phyloP scores from a whole-genome alignment of 2,329 filamentous ascomycete species.

The Neonectria faginata region DNA sequence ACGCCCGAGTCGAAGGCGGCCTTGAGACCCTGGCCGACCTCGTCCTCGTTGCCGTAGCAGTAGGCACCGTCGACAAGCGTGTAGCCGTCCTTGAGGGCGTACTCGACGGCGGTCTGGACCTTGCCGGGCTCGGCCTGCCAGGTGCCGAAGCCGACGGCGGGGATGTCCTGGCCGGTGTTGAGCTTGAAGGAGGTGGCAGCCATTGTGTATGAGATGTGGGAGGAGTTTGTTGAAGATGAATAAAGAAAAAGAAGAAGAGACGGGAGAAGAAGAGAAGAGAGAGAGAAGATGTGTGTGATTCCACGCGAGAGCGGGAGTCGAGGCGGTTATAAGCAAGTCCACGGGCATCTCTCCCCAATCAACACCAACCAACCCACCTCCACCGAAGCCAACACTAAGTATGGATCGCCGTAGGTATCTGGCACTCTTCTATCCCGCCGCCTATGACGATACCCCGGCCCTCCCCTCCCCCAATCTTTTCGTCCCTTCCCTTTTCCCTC shows the following conservation, averaged over 20 bases:
- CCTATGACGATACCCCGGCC: not conserved
- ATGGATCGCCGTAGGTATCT: not conserved
- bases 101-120: slow-evolving; percentile 68
- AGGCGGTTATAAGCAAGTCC: slow-evolving; percentile 29
- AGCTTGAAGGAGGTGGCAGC: slow-evolving; percentile 69
- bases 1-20: slow-evolving; percentile 77
- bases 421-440: not conserved
- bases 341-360: slow-evolving; percentile 11
- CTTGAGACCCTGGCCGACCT: slow-evolving; percentile 82
- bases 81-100: slow-evolving; percentile 69
- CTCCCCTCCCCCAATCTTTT: slow-evolving; percentile 18
- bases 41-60: slow-evolving; percentile 84
- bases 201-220: slow-evolving; percentile 53
- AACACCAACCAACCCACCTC: not conserved
- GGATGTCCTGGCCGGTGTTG: slow-evolving; percentile 73
- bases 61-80: slow-evolving; percentile 77
- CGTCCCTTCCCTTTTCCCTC: slow-evolving; percentile 10
- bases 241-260: not conserved
- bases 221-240: not conserved
- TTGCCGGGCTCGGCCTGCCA: slow-evolving; percentile 73
- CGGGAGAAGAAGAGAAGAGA: not conserved
- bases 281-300: not conserved
- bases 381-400: not conserved
- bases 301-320: slow-evolving; percentile 20
- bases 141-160: slow-evolving; percentile 73